Conservation (phyloP, 2,329 filamentous ascomycete species). For the Cladosporium sp. region DNA sequence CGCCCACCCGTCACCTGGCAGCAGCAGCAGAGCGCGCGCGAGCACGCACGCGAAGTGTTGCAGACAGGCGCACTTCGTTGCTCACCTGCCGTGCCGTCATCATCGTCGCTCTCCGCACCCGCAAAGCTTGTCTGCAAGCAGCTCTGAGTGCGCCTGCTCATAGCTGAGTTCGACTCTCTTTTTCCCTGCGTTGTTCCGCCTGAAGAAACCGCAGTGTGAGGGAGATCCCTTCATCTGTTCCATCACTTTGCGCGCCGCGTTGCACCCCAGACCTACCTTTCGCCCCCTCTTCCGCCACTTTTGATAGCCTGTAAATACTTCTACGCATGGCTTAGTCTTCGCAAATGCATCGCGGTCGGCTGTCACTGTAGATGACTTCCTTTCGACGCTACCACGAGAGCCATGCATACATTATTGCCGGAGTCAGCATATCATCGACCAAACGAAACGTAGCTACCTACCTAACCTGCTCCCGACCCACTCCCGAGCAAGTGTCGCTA, state of each 20-base stretch:
- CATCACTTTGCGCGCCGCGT: slow-evolving; percentile 13
- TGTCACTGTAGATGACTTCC: slow-evolving; percentile 22
- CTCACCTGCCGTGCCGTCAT: slow-evolving; percentile 17
- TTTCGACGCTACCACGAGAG: slow-evolving; percentile 20
- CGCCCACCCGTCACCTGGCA: background rate
- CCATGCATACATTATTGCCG: slow-evolving; percentile 23
- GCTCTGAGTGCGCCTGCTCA: slow-evolving; percentile 7
- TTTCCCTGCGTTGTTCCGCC: slow-evolving; percentile 6
- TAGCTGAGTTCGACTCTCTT: slow-evolving; percentile 9
- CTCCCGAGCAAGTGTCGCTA: slow-evolving; percentile 22
- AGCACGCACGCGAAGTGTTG: background rate
- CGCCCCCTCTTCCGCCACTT: background rate
- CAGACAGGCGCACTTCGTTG: background rate
- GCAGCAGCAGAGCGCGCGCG: background rate
- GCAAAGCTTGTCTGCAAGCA: slow-evolving; percentile 18
- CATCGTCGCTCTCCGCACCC: slow-evolving; percentile 19
- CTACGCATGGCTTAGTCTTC: slow-evolving; percentile 21
- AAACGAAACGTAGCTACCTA: slow-evolving; percentile 23
- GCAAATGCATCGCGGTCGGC: slow-evolving; percentile 17
- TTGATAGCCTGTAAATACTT: slow-evolving; percentile 21
- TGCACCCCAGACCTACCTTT: background rate
- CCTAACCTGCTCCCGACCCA: slow-evolving; percentile 15
- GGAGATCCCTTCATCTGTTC: slow-evolving; percentile 11
- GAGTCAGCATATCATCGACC: slow-evolving; percentile 22
- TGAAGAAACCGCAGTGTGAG: slow-evolving; percentile 5